Evolutionary conservation across 352 stramenopile genomes (phyloP).

Genomic region (Discostella stelligera): DNA sequence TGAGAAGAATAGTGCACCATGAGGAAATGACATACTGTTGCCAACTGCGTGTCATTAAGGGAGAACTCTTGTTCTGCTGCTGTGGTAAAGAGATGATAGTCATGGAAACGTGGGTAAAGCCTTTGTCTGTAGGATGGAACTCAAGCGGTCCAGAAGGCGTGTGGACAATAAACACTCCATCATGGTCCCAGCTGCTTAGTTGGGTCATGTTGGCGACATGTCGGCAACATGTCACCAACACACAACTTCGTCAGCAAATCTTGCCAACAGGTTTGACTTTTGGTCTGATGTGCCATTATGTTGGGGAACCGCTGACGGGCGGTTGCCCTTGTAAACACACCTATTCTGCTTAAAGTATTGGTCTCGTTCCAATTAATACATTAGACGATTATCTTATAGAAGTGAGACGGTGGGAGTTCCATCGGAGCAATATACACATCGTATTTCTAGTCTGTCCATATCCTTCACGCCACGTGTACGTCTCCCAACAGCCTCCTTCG

Average conservation of each 20-base stretch:
- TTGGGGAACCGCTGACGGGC: neutral
- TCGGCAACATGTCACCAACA: no score
- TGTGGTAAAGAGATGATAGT: neutral
- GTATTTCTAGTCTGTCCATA: no score
- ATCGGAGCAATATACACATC: neutral
- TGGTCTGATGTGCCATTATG: no score
- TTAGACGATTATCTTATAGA: no score
- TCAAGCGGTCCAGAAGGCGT: slow-evolving; percentile 2
- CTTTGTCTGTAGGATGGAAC: neutral
- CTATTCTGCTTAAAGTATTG: no score
- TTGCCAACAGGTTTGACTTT: no score
- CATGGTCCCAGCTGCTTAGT: slow-evolving; percentile 1
- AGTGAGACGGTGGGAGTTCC: no score
- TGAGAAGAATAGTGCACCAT: neutral
- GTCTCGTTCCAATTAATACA: no score
- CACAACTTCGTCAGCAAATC: no score
- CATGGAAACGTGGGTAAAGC: neutral
- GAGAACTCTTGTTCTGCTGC: neutral
- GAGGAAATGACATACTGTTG: neutral
- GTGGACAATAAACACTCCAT: slow-evolving; percentile 15
- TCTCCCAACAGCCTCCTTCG: neutral
- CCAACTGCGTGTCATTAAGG: neutral
- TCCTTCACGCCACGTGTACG: no score
- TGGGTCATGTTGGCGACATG: no score
- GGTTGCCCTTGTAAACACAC: no score